A percentile compares a stretch with the other conserved stretches of the same genome.
Evolutionary conservation across 2,329 filamentous ascomycete species (phyloP).

Genomic region (Nigrospora sphaerica): DNA sequence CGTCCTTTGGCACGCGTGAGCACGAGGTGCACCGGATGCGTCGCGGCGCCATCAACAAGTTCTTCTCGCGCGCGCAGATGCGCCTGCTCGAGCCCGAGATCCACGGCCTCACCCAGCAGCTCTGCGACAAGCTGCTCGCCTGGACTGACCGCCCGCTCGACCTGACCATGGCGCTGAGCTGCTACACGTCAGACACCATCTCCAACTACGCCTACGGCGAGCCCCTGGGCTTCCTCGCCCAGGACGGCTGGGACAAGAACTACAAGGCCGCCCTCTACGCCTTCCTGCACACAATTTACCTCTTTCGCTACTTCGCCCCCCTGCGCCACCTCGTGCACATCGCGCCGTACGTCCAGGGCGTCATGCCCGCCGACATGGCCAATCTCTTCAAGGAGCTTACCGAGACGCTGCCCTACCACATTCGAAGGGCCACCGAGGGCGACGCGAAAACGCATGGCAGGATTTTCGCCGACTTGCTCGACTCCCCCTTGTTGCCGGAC

Average conservation of each 20-base stretch:
- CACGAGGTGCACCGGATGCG: constrained; percentile 19
- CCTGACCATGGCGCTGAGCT: constrained; percentile 17
- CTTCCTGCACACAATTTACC: constrained; percentile 11
- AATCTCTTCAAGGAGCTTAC: constrained; percentile 9
- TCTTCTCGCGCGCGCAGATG: constrained; percentile 23
- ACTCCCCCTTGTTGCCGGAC: constrained; percentile 7
- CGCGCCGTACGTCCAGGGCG: constrained; percentile 3
- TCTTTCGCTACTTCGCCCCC: constrained; percentile 15
- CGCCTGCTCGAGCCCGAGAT: constrained; percentile 16
- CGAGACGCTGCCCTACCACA: constrained; percentile 5
- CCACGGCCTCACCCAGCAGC: constrained; percentile 7
- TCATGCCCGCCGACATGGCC: constrained; percentile 7
- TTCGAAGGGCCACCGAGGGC: constrained; percentile 6
- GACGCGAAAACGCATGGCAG: constrained; percentile 7
- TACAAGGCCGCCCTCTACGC: constrained; percentile 17
- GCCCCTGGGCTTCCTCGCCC: constrained; percentile 20
- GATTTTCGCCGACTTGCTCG: constrained; percentile 14
- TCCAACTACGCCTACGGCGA: constrained; percentile 30
- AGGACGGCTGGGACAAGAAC: constrained; percentile 24
- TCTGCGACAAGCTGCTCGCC: constrained; percentile 19
- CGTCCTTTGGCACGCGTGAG: constrained; percentile 7
- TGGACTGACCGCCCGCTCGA: constrained; percentile 20
- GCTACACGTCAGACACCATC: constrained; percentile 31
- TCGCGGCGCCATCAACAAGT: constrained; percentile 12
- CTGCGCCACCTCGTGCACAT: constrained; percentile 5